Conservation (phyloP, 2,329 filamentous ascomycete species). For the Penicillium sp. region DNA sequence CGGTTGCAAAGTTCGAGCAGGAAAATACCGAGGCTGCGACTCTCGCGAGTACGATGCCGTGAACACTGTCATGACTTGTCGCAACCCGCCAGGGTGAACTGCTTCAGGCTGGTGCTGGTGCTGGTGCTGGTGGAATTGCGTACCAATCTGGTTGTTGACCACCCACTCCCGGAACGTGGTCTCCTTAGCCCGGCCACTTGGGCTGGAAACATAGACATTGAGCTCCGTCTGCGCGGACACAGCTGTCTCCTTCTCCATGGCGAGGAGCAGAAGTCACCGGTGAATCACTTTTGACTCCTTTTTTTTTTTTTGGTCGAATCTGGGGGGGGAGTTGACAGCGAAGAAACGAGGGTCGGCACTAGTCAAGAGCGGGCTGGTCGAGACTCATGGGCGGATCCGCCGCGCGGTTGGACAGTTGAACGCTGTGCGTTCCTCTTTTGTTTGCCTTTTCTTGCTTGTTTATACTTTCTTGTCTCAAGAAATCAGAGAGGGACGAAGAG, state of each 20-base stretch:
- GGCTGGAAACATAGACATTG: slow-evolving; percentile 46
- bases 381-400: slow-evolving; percentile 21
- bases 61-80: too few species aligned
- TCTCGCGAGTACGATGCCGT: background rate
- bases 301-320: too few species aligned
- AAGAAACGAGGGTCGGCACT: slow-evolving; percentile 15
- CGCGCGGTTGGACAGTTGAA: slow-evolving; percentile 17
- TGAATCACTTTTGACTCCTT: background rate
- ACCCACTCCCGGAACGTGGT: slow-evolving; percentile 62
- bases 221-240: slow-evolving; percentile 39
- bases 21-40: slow-evolving; percentile 6
- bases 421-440: too few species aligned
- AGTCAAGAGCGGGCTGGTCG: slow-evolving; percentile 26
- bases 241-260: slow-evolving; percentile 42
- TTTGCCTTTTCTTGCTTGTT: too few species aligned
- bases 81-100: too few species aligned
- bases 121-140: slow-evolving; percentile 35
- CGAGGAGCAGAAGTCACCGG: slow-evolving; percentile 15
- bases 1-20: slow-evolving; percentile 5
- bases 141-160: slow-evolving; percentile 81
- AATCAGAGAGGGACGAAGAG: slow-evolving; percentile 2
- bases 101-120: background rate
- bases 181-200: slow-evolving; percentile 38
- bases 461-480: too few species aligned
- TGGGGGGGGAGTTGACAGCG: background rate